Conservation (phyloP, 1,139 yeast genomes). For the Chernovozyma sophiae-reginae region DNA sequence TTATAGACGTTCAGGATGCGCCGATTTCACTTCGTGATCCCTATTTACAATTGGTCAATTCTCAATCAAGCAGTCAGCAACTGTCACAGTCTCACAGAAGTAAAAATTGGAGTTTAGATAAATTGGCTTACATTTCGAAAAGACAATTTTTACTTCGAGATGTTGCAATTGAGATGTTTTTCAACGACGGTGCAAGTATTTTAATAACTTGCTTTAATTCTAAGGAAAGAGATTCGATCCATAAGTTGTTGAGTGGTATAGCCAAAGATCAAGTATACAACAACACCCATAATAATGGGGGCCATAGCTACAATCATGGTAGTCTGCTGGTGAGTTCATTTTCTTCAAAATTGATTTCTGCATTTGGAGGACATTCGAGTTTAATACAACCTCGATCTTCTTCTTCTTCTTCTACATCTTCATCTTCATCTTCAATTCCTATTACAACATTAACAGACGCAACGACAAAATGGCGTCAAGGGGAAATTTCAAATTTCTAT, state of each 20-base stretch:
- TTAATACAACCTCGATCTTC: not conserved
- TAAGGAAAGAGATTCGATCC: conserved; percentile 53
- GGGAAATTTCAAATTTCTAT: conserved; percentile 76
- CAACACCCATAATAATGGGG: not conserved
- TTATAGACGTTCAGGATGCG: conserved; percentile 65
- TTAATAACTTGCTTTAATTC: conserved; percentile 53
- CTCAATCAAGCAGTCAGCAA: conserved; percentile 22
- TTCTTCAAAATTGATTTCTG: conserved; percentile 5
- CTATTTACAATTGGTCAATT: conserved; percentile 54
- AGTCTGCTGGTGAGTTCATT: not conserved
- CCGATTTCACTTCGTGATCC: conserved; percentile 60
- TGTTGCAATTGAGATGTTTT: conserved; percentile 73
- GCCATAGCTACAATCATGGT: conserved; percentile 22
- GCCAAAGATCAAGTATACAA: conserved; percentile 32
- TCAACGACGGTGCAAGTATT: conserved; percentile 66
- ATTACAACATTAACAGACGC: conserved; percentile 34
- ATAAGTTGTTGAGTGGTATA: conserved; percentile 41
- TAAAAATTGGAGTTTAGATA: conserved; percentile 53
- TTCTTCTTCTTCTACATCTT: not conserved
- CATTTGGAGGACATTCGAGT: not conserved
- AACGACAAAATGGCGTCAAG: conserved; percentile 68
- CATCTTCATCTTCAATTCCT: not conserved
- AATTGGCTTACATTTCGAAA: conserved; percentile 60
- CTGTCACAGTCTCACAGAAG: conserved; percentile 37
- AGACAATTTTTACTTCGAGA: conserved; percentile 73